Evolutionary conservation across 768 basidiomycete genomes (phyloP).

Genomic region (Xerocomellus amylosporus): DNA sequence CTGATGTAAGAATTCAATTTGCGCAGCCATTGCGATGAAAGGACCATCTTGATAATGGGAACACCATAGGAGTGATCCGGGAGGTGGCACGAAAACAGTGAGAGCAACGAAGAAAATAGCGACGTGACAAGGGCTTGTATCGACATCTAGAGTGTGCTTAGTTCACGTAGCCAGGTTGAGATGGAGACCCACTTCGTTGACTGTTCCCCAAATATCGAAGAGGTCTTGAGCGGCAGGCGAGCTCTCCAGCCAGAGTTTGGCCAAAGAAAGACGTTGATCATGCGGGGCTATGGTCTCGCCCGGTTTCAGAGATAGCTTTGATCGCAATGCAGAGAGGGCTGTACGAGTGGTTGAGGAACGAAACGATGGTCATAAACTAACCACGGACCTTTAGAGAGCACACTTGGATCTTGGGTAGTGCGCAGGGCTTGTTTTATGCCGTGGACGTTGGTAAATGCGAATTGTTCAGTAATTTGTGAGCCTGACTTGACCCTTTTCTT

Average conservation of each 20-base stretch:
- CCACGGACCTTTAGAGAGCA: constrained; percentile 24
- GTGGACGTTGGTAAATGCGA: constrained; percentile 16
- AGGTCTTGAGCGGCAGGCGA: constrained; percentile 57
- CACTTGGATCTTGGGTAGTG: constrained; percentile 10
- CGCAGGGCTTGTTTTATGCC: constrained; percentile 25
- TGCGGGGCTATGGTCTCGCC: constrained; percentile 51
- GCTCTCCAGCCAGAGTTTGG: constrained; percentile 59
- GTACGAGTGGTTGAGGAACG: background rate
- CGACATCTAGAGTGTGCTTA: constrained; percentile 35
- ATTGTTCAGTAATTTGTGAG: constrained; percentile 4
- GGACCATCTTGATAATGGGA: constrained; percentile 57
- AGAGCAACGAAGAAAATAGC: constrained; percentile 57
- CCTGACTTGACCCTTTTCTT: constrained; percentile 27
- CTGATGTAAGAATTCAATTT: constrained; percentile 61
- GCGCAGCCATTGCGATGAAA: constrained; percentile 54
- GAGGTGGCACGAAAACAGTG: constrained; percentile 64
- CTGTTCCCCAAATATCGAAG: constrained; percentile 59
- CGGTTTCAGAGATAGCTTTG: constrained; percentile 47
- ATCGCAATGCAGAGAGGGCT: constrained; percentile 56
- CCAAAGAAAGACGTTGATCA: constrained; percentile 60
- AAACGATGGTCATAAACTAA: background rate
- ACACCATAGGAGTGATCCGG: constrained; percentile 61
- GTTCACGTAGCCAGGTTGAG: background rate
- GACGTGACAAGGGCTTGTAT: constrained; percentile 46
- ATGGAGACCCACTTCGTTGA: constrained; percentile 44